Base-by-base conservation (phyloP, 108 stramenopile genomes). In the Skeletonema menzelii region DNA sequence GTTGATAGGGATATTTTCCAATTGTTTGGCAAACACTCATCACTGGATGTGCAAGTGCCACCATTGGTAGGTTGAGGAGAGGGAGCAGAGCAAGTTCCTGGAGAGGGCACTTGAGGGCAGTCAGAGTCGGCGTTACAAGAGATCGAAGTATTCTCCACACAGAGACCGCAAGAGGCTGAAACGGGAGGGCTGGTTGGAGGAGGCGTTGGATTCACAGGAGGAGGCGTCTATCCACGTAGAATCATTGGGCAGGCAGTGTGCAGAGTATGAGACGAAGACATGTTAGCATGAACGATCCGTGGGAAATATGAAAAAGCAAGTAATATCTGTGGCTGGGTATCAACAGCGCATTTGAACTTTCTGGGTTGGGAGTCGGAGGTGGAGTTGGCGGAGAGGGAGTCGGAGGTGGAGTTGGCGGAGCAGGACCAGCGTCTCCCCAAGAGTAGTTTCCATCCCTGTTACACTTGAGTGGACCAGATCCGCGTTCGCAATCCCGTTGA, bases 1-100 rank as follows among this genome's bases (percentile, higher is more conserved):
- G 24, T 88, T 78, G 72, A 94, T 89, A 6, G 96, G 96, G 12
- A 97, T 84, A n/a, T n/a, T 8, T 53, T 53, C 8, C 49, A 20
- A 8, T n/a, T 53, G 20, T 4, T 53, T 3, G 49, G 49, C 19
- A 15, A 15, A 53, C 49, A 53, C 15, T 53, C 6, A 6, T n/a
- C 49, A 53, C 24, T 8, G 8, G 7, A 0, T 2, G 49, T 8
- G 24, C 49, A 53, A 0, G 22, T 10, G 7, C 1, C 8, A 1
- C 49, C 49, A 53, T 37, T 37, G 10, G 35, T 37, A 37, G 35
- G 35, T 37, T 37, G 35, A 37, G 35, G 8, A 37, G 35, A 11
- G 35, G 35, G 35, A 47, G n/a, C 46, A 22, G 4, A 19, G 22
- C 49, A 22, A n/a, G 35, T 53, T 8, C 49, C 49, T 53, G 15